These are phyloP conservation scores for Dactylis glomerata DNA, from an alignment of 176 grass and related monocot genomes.

Conservation along the genomic window DNA sequence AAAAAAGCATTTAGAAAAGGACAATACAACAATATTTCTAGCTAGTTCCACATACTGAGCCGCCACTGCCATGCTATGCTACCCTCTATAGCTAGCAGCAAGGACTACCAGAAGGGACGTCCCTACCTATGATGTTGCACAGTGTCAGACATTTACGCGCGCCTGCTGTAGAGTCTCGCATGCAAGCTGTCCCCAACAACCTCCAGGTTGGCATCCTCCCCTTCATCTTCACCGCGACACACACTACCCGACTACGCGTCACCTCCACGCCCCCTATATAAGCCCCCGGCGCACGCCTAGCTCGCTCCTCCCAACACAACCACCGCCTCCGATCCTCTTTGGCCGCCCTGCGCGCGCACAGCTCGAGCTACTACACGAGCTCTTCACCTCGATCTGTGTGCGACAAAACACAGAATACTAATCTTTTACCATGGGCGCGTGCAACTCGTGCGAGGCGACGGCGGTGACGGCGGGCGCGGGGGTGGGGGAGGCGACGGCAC, in stretches of 20 bases:
- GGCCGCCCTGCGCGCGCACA: not conserved
- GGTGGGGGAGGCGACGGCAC: slow-evolving; percentile 35
- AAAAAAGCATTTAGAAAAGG: too few species aligned
- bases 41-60: too few species aligned
- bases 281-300: not conserved
- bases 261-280: slow-evolving; percentile 24
- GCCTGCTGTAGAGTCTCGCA: slow-evolving; percentile 8
- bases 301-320: slow-evolving; percentile 2
- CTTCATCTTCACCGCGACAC: not conserved
- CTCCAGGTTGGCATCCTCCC: slow-evolving; percentile 64
- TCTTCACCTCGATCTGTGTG: not conserved
- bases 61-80: too few species aligned
- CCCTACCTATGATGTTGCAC: not conserved
- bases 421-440: slow-evolving; percentile 45
- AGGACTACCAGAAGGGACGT: not conserved
- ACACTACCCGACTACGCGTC: slow-evolving; percentile 24
- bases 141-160: slow-evolving; percentile 25
- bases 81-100: not conserved
- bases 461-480: slow-evolving; percentile 31
- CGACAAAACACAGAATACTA: not conserved
- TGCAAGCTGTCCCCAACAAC: slow-evolving; percentile 84
- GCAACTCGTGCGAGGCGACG: slow-evolving; percentile 80
- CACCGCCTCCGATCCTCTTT: too few species aligned
- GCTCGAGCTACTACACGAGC: not conserved
- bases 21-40: too few species aligned